A percentile compares a stretch with the other conserved stretches of the same genome.
Evolutionary conservation across 2,329 filamentous ascomycete genomes (phyloP).

Genomic region (Eutypella sp.): DNA sequence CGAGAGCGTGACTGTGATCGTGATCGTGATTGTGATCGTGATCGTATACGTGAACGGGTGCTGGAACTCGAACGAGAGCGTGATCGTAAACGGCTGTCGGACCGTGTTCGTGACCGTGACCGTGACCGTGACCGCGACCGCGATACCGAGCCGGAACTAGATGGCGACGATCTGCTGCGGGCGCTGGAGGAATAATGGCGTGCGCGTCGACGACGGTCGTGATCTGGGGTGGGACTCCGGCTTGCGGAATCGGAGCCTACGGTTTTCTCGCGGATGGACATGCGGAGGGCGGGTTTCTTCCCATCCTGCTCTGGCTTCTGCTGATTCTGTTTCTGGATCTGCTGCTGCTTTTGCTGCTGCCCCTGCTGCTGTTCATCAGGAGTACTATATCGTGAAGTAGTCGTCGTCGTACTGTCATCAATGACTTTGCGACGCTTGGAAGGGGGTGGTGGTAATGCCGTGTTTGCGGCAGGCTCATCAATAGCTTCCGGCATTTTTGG

Average conservation of each 20-base stretch:
- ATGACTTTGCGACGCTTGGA: conserved; percentile 37
- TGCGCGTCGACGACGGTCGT: conserved; percentile 8
- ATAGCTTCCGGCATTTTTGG: conserved; percentile 22
- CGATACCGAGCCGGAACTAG: conserved; percentile 16
- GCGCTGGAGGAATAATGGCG: conserved; percentile 25
- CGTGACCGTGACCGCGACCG: conserved; percentile 13
- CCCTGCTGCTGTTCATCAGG: conserved; percentile 34
- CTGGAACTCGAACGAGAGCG: conserved; percentile 8
- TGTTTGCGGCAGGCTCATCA: conserved; percentile 16
- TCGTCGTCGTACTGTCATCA: conserved; percentile 35
- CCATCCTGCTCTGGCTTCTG: background rate
- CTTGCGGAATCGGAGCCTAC: conserved; percentile 16
- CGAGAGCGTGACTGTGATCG: conserved; percentile 9
- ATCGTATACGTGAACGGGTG: conserved; percentile 7
- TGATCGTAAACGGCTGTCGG: conserved; percentile 8
- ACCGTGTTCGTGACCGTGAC: conserved; percentile 10
- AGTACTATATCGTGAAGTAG: conserved; percentile 37
- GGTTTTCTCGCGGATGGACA: conserved; percentile 26
- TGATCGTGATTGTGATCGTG: conserved; percentile 14
- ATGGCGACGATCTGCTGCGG: conserved; percentile 18
- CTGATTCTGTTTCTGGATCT: background rate
- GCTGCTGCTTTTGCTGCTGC: background rate
- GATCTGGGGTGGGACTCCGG: conserved; percentile 17
- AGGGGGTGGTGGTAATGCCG: conserved; percentile 25
- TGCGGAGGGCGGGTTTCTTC: conserved; percentile 15